Evolutionary conservation across 441 rosid species (phyloP), one percentile per base, ranked within the genome.

Genomic region (Populus hybrid): DNA sequence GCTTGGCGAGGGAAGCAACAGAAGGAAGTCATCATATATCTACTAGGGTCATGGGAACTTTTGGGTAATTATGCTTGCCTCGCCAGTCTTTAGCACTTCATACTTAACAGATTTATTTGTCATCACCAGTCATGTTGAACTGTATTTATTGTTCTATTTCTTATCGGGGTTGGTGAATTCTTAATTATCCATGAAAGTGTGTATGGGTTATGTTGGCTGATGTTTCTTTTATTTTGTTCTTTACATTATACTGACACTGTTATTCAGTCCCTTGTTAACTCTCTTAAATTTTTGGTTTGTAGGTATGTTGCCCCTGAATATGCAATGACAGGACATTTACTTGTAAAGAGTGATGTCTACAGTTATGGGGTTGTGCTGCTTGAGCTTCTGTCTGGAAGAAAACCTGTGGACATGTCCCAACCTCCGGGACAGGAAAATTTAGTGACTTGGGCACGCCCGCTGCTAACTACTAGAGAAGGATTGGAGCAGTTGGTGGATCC

Each of bases 221-320:
- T 59, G 26, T n/a, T 59, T n/a, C 26, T 59, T n/a, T 59, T n/a
- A 8, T 21, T 59, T n/a, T 59, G 26, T 8, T n/a, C 65, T n/a
- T 59, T n/a, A 21, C 65, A 59, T 59, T 8, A n/a, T 8, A n/a
- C 18, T 18, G 63, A 57, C 65, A 59, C 24, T 24, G 10, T 59
- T 59, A n/a, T 59, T n/a, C 26, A n/a, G 10, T 59, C 36, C 23
- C 24, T 78, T 75, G 68, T 69, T 30, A 30, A 30, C 32, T 46
- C 23, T 57, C 28, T 67, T 34, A 30, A 30, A 30, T 68, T 57
- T 71, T 82, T 75, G 64, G 21, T 75, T 74, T 81, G 85, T 89
- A 95, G 99, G 85, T 95, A 95, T 74, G 99, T 95, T 78, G 99
- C 99, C 59, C 99, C 99, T 2, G 99, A 95, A 80, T 95, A 95